Base-by-base conservation (phyloP, 2,329 filamentous ascomycete species). In the Sporothrix brunneoviolacea region DNA sequence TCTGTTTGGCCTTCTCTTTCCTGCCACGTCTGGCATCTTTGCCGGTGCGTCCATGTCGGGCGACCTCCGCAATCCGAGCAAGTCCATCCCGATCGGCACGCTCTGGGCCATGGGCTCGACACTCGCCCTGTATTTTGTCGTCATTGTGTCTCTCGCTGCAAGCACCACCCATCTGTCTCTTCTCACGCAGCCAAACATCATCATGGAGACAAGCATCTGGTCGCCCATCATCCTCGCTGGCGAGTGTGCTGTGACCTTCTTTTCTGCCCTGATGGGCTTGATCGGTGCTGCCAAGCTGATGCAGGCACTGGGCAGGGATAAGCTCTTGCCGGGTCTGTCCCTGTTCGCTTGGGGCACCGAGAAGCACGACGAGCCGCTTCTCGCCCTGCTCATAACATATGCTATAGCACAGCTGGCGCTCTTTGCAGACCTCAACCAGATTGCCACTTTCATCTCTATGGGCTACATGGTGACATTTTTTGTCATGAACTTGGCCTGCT, bases 381-480 rank as follows among this genome's bases (percentile, higher is more conserved):
- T 82, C 58, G 88, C 89, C 4, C 86, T 94, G 47, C 65, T 91
- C 18, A 66, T 90, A 30, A 93, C 88, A 0, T 91, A 86, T 61
- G 57, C 78, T 4, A 78, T 91, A 50, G 83, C 88, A 1, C 89
- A 95, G 62, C 57, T 91, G 24, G 88, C 88, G 0, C 84, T 94
- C 67, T 77, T 95, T 45, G 85, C 86, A 39, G 82, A 94, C 60
- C 79, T 95, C 57, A 93, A 95, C 63, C 85, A 88, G 61, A 94
- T 95, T 59, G 89, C 89, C 6, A 91, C 88, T 0, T 82, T 94
- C 51, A 88, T 94, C 40, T 91, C 89, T 2, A 94, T 94, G 86
- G 86, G 87, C 15, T 94, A 93, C 62, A 80, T 93, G 61, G 78
- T 78, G 84, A 95, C 89, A 0, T 95, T 94, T 61, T 79, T 94